These are phyloP conservation scores for Candida sanyaensis DNA, from an alignment of 1,139 yeast species.

Conservation along the genomic window DNA sequence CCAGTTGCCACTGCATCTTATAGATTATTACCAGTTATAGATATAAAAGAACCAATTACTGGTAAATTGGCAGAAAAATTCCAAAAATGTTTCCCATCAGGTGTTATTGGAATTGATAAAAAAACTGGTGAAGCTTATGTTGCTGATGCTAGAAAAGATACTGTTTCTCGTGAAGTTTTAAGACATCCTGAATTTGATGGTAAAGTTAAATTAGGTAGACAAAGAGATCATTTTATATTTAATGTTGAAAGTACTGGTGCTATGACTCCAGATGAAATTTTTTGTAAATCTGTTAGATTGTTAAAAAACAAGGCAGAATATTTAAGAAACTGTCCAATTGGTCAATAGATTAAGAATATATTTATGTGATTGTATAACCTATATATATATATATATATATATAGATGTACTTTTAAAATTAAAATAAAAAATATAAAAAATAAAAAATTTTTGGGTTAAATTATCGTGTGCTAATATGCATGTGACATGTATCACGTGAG, in stretches of 20 bases:
- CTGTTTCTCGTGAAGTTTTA: slow-evolving; percentile 94
- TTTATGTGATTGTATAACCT: too few relatives aligned
- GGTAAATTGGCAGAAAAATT: slow-evolving; percentile 80
- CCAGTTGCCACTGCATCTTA: slow-evolving; percentile 98
- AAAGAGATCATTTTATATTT: slow-evolving; percentile 89
- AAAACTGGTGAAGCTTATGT: slow-evolving; percentile 74
- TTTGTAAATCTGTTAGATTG: slow-evolving; percentile 83
- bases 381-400: background rate
- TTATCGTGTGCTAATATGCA: background rate
- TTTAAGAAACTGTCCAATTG: slow-evolving; percentile 75
- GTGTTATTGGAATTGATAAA: slow-evolving; percentile 75
- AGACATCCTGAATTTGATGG: slow-evolving; percentile 90
- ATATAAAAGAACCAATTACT: slow-evolving; percentile 68
- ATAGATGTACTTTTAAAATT: background rate
- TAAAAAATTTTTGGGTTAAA: too few relatives aligned
- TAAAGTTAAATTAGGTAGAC: slow-evolving; percentile 87
- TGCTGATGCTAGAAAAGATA: slow-evolving; percentile 87
- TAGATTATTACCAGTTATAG: slow-evolving; percentile 89
- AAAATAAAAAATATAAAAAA: too few relatives aligned
- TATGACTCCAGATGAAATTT: slow-evolving; percentile 94
- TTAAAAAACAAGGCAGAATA: slow-evolving; percentile 84
- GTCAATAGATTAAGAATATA: slow-evolving; percentile 37
- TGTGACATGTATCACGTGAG: background rate
- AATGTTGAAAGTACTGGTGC: slow-evolving; percentile 96
- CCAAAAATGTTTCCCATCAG: slow-evolving; percentile 89